These are phyloP conservation scores for Poteriospumella lacustris DNA, from an alignment of 108 stramenopile species.

Conservation along the genomic window DNA sequence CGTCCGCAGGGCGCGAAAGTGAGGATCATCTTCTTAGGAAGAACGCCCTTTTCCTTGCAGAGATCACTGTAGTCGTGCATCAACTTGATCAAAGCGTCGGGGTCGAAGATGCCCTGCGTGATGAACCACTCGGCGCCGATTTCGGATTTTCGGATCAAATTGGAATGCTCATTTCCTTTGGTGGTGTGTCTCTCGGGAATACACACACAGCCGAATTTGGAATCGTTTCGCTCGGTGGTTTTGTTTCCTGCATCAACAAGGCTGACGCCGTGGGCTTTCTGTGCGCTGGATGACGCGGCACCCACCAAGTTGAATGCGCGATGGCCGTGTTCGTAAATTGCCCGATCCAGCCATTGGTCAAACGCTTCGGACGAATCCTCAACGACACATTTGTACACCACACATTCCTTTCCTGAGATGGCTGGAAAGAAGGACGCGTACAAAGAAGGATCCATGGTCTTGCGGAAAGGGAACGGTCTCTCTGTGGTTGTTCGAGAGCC, in stretches of 20 bases:
- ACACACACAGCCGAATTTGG: slow-evolving; percentile 57
- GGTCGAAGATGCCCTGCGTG: slow-evolving; percentile 57
- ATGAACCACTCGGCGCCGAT: slow-evolving; percentile 63
- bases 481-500: slow-evolving; percentile 42
- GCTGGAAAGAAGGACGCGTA: slow-evolving; percentile 50
- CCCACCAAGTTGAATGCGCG: slow-evolving; percentile 56
- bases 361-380: slow-evolving; percentile 38
- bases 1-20: slow-evolving; percentile 60
- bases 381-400: slow-evolving; percentile 57
- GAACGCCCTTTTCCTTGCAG: slow-evolving; percentile 44
- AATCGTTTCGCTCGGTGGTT: neutral
- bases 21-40: slow-evolving; percentile 54
- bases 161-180: slow-evolving; percentile 54
- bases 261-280: slow-evolving; percentile 42
- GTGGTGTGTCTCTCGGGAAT: slow-evolving; percentile 64
- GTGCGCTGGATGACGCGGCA: slow-evolving; percentile 34
- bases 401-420: slow-evolving; percentile 43
- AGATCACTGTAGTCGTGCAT: slow-evolving; percentile 55
- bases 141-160: slow-evolving; percentile 57
- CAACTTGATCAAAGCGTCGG: slow-evolving; percentile 56
- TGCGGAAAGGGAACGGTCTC: slow-evolving; percentile 60
- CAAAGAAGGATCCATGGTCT: slow-evolving; percentile 46
- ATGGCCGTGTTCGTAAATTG: slow-evolving; percentile 42
- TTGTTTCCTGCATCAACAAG: slow-evolving; percentile 39
- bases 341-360: slow-evolving; percentile 48